Evolutionary conservation across 306 rosid species (phyloP).

Genomic region (Ceratonia siliqua): DNA sequence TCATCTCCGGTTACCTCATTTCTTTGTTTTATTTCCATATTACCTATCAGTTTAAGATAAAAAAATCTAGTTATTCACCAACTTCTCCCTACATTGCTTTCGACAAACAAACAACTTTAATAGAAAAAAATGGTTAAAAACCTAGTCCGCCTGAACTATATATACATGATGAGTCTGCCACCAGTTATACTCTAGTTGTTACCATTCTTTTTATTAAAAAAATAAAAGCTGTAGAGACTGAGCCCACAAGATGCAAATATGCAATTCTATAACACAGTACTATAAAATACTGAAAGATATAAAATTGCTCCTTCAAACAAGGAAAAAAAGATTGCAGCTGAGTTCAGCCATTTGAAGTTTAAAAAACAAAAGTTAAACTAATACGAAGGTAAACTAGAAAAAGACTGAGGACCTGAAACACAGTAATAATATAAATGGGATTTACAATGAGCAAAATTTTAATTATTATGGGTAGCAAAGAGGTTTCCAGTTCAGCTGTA

Average conservation of each 20-base stretch:
- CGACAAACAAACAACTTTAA: background rate
- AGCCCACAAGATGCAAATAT: background rate
- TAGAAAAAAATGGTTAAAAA: background rate
- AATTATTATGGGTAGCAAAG: background rate
- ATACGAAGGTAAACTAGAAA: background rate
- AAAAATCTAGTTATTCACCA: background rate
- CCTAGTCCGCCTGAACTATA: background rate
- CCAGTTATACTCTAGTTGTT: background rate
- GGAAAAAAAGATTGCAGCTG: background rate
- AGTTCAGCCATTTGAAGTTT: background rate
- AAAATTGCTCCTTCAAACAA: background rate
- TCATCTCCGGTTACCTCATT: background rate
- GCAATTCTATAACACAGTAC: background rate
- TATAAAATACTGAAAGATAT: background rate
- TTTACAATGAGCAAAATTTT: background rate
- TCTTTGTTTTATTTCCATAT: background rate
- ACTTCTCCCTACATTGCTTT: background rate
- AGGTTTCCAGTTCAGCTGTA: background rate
- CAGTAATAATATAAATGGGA: slow-evolving; percentile 9
- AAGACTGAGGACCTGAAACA: background rate
- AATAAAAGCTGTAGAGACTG: background rate
- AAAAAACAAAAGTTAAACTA: background rate
- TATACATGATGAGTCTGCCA: background rate
- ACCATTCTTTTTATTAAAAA: background rate
- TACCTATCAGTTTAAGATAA: background rate